These are phyloP conservation scores for Aulographum hederae DNA, from an alignment of 2,329 filamentous ascomycete genomes.

Conservation along the genomic window DNA sequence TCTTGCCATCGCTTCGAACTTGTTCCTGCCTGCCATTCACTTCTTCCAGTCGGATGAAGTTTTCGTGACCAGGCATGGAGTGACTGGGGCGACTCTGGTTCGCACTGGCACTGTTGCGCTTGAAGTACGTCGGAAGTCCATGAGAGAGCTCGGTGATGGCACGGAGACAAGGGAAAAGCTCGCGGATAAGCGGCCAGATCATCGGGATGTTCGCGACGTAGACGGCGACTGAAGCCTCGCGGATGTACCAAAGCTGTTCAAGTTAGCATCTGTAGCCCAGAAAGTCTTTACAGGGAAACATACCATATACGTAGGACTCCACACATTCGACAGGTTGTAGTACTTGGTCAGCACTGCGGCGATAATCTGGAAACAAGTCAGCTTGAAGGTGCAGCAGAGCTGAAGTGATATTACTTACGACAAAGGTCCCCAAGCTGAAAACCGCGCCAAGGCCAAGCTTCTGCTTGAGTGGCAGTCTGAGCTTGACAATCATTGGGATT, in stretches of 20 bases:
- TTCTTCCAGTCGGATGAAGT: too few species aligned
- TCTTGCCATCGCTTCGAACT: too few species aligned
- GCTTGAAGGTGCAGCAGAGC: background rate
- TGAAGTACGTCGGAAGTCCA: too few species aligned
- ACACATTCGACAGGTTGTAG: slow-evolving; percentile 25
- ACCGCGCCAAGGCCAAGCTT: slow-evolving; percentile 33
- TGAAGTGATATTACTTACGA: slow-evolving; percentile 17
- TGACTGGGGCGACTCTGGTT: too few species aligned
- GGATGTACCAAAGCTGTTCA: slow-evolving; percentile 39
- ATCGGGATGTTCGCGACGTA: slow-evolving; percentile 35
- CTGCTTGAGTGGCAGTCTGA: slow-evolving; percentile 30
- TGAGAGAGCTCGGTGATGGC: too few species aligned
- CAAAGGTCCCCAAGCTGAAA: slow-evolving; percentile 32
- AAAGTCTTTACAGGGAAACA: too few species aligned
- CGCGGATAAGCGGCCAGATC: slow-evolving; percentile 32
- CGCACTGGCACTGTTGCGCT: too few species aligned
- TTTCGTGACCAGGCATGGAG: too few species aligned
- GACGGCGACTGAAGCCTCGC: slow-evolving; percentile 34
- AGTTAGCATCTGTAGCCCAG: too few species aligned
- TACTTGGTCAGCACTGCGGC: slow-evolving; percentile 29
- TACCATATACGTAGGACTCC: slow-evolving; percentile 20
- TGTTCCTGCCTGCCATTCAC: too few species aligned
- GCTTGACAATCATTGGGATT: slow-evolving; percentile 32
- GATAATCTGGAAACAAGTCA: slow-evolving; percentile 12
- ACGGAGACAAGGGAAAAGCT: slow-evolving; percentile 8